Evolutionary conservation across 2,329 filamentous ascomycete genomes (phyloP).

Genomic region (Colletotrichum brevisporum): DNA sequence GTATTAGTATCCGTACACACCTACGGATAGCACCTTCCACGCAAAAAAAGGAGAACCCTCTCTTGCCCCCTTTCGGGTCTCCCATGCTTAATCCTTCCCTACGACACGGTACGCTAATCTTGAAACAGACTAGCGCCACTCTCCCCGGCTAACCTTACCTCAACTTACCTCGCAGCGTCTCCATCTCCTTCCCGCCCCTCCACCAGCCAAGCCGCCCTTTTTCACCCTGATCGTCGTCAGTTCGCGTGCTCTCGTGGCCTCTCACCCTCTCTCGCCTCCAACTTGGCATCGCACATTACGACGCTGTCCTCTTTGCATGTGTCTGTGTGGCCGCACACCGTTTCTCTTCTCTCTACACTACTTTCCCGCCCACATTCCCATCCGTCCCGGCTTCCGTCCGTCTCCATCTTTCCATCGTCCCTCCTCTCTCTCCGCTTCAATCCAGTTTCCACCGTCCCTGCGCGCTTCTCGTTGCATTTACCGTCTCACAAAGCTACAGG

Average conservation of each 20-base stretch:
- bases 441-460: constrained; percentile 24
- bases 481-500: constrained; percentile 36
- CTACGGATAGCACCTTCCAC: no score
- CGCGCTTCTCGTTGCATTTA: constrained; percentile 35
- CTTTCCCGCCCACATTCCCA: constrained; percentile 1
- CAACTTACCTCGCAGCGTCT: constrained; percentile 28
- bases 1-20: no score
- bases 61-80: not conserved
- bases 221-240: constrained; percentile 11
- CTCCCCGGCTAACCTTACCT: constrained; percentile 37
- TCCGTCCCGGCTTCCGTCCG: not conserved
- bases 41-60: no score
- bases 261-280: not conserved
- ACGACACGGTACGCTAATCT: constrained; percentile 1
- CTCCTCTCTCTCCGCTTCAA: constrained; percentile 12
- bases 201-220: constrained; percentile 23
- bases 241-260: not conserved
- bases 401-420: not conserved
- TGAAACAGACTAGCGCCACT: not conserved
- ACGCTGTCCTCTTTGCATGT: not conserved
- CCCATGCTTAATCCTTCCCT: constrained; percentile 35
- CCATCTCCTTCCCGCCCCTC: constrained; percentile 39
- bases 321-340: not conserved
- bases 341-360: not conserved
- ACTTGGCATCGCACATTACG: constrained; percentile 16